phyloP scores from a whole-genome alignment of 768 basidiomycete genomes.

The Ephemerocybe angulata region DNA sequence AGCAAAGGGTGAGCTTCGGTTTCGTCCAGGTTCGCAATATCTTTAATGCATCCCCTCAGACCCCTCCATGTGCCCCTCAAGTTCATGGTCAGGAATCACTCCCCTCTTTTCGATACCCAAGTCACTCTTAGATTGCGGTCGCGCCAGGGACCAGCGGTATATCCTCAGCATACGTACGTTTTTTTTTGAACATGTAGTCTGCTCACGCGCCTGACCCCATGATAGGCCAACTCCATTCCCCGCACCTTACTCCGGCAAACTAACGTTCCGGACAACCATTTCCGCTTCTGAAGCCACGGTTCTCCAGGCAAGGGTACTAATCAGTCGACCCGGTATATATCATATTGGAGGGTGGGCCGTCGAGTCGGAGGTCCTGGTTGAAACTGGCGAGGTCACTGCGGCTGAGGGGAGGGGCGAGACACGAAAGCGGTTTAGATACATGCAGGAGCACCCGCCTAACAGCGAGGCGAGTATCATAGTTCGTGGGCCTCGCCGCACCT shows the following conservation, averaged over 20 bases:
- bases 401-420: constrained; percentile 4
- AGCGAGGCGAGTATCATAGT: constrained; percentile 31
- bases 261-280: constrained; percentile 60
- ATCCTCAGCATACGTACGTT: background rate
- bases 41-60: constrained; percentile 31
- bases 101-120: constrained; percentile 55
- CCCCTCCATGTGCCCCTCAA: constrained; percentile 50
- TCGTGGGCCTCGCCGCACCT: constrained; percentile 20
- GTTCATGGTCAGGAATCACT: constrained; percentile 69
- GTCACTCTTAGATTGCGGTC: constrained; percentile 51
- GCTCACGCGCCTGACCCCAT: background rate
- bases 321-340: constrained; percentile 62
- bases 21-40: background rate
- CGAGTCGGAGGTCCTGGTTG: constrained; percentile 42
- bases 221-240: constrained; percentile 42
- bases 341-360: constrained; percentile 64
- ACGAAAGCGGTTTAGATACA: constrained; percentile 28
- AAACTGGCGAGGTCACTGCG: background rate
- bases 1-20: constrained; percentile 53
- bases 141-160: constrained; percentile 8
- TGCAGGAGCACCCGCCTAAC: constrained; percentile 27
- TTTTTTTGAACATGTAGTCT: background rate
- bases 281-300: constrained; percentile 42
- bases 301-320: constrained; percentile 54
- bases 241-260: constrained; percentile 61